A percentile compares a stretch with the other conserved stretches of the same genome.
phyloP scores from a whole-genome alignment of 1,284 basidiomycete genomes.

The Tylopilus sp. region DNA sequence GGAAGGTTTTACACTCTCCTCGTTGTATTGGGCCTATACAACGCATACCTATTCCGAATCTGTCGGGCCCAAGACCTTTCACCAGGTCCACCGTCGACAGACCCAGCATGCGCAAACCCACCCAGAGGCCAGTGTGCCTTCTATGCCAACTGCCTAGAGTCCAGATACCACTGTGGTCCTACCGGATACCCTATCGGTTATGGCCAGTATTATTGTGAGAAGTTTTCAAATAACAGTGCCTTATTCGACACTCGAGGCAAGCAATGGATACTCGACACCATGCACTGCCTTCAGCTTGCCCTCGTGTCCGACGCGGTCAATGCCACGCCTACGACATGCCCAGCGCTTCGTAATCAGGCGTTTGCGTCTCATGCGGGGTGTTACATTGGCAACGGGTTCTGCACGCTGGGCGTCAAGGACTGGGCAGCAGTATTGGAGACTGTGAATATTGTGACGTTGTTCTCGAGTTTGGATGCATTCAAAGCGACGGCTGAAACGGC shows the following conservation, averaged over 20 bases:
- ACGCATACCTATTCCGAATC: not conserved
- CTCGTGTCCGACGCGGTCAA: constrained; percentile 51
- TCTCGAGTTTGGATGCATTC: constrained; percentile 38
- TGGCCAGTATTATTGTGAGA: constrained; percentile 52
- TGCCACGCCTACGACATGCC: constrained; percentile 42
- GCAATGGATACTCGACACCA: constrained; percentile 56
- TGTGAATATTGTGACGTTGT: constrained; percentile 39
- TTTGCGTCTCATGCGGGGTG: constrained; percentile 55
- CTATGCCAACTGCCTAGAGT: constrained; percentile 56
- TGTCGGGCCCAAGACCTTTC: constrained; percentile 1
- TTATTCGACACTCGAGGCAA: constrained; percentile 47
- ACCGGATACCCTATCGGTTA: constrained; percentile 55
- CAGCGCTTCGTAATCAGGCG: constrained; percentile 47
- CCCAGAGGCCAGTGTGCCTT: constrained; percentile 53
- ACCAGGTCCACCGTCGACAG: constrained; percentile 29
- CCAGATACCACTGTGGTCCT: constrained; percentile 54
- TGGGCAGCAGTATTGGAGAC: constrained; percentile 53
- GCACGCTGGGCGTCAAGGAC: constrained; percentile 46
- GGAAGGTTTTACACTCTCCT: constrained; percentile 5
- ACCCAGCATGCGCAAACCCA: constrained; percentile 47
- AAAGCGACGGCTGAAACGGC: constrained; percentile 19
- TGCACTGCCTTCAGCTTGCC: constrained; percentile 56
- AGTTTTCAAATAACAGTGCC: constrained; percentile 45
- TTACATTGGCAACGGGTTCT: constrained; percentile 53
- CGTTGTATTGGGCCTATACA: constrained; percentile 3